Evolutionary conservation across 371 early-diverging fungal species (phyloP), one percentile per base, ranked within the genome.

Genomic region (Mortierella sp.): DNA sequence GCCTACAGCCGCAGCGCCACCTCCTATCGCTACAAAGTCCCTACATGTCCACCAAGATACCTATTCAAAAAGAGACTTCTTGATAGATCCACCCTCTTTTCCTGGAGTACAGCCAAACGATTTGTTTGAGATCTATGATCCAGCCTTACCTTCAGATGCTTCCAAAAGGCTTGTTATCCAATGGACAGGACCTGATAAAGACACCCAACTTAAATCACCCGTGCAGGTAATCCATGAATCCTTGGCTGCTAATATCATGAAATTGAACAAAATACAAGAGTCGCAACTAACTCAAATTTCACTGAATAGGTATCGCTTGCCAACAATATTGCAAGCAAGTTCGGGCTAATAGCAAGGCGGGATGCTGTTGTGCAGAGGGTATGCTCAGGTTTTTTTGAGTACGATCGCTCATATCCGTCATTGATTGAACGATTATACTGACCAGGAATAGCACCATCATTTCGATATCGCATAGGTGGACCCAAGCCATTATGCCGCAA

Each of bases 71-170:
- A 90, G 89, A 40, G 97, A 97, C 64, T 88, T 96, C 58, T 88
- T 97, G 16, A 84, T 98, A 50, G 95, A 96, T 81, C 95, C 96
- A 6, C 90, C 93, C 61, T 88, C 85, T 63, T 94, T 98, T 64
- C 94, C 96, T 0, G 89, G 87, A 24, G 84, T 95, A 38, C 80
- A 87, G 33, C 88, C 89, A 24, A 96, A 96, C 45, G 96, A 97
- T 73, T 84, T 96, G 38, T 87, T 98, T n/a, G 89, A 91, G 68
- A 86, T 95, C 28, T 84, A 83, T 63, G 84, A 85, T 57, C 85
- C 87, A 10, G 67, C 63, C n/a, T 69, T 84, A 55, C 65, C 85
- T 55, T 50, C 75, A 47, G 70, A 84, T 43, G 21, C 74, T 47
- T 62, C 78, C 38, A 67, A 75, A 22, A 65, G 59, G 50, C 72